These are phyloP conservation scores for Centaurea solstitialis DNA, from an alignment of 129 eudicot genomes.

Conservation along the genomic window DNA sequence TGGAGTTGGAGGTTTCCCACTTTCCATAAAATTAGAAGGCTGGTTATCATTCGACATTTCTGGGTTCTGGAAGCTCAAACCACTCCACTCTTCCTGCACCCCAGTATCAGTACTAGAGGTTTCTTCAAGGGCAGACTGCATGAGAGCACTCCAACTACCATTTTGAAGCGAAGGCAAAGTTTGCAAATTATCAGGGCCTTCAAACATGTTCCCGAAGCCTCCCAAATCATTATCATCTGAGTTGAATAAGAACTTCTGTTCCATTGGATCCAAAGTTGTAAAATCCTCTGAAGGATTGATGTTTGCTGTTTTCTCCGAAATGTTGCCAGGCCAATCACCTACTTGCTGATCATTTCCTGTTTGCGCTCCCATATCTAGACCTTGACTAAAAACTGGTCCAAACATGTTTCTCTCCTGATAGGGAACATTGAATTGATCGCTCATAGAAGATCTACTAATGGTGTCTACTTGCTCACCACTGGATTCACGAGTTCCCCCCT, in stretches of 20 bases:
- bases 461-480: conserved; percentile 31
- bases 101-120: conserved; percentile 77
- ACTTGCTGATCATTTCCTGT: conserved; percentile 37
- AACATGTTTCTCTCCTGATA: conserved; percentile 47
- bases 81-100: conserved; percentile 81
- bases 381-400: conserved; percentile 46
- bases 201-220: conserved; percentile 38
- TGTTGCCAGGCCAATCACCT: conserved; percentile 33
- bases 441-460: conserved; percentile 23
- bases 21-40: conserved; percentile 36
- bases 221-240: conserved; percentile 60
- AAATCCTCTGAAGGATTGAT: conserved; percentile 35
- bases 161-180: conserved; percentile 57
- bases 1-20: conserved; percentile 40
- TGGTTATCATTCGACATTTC: conserved; percentile 50
- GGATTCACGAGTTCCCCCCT: conserved; percentile 50
- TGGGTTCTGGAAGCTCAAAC: conserved; percentile 68
- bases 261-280: conserved; percentile 63
- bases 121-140: conserved; percentile 90
- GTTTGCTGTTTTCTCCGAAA: conserved; percentile 15
- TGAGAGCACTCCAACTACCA: conserved; percentile 92
- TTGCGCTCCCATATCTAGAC: conserved; percentile 24
- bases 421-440: conserved; percentile 35
- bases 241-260: conserved; percentile 66
- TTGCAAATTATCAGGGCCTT: conserved; percentile 39